Evolutionary conservation across 306 rosid genomes (phyloP).

Genomic region (Casuarina equisetifolia): DNA sequence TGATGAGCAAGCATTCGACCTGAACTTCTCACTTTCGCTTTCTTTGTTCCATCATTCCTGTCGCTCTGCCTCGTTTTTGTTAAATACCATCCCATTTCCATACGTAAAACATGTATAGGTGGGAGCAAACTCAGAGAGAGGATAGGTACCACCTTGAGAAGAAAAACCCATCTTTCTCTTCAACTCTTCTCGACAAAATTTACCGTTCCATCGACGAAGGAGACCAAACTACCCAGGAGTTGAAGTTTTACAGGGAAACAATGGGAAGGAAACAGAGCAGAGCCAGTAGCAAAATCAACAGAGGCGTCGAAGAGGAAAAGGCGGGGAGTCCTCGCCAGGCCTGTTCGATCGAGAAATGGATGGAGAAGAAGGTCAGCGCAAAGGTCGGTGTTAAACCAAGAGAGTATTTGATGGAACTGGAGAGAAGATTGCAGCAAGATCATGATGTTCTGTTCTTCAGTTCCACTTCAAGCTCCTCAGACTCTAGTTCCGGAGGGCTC

Average conservation of each 20-base stretch:
- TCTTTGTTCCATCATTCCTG: conserved; percentile 28
- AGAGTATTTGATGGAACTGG: conserved; percentile 18
- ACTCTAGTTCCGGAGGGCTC: conserved; percentile 75
- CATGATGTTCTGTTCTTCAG: conserved; percentile 63
- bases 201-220: conserved; percentile 82
- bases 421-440: conserved; percentile 30
- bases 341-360: conserved; percentile 56
- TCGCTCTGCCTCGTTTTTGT: conserved; percentile 11
- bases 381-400: conserved; percentile 24
- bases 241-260: conserved; percentile 44
- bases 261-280: conserved; percentile 46
- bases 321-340: conserved; percentile 31
- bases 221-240: conserved; percentile 34
- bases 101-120: conserved; percentile 43
- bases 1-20: conserved; percentile 12
- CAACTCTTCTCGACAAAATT: conserved; percentile 69
- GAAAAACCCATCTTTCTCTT: conserved; percentile 72
- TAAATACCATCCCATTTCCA: not conserved
- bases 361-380: conserved; percentile 39
- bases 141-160: conserved; percentile 17
- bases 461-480: conserved; percentile 75
- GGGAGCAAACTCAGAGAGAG: conserved; percentile 30
- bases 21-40: conserved; percentile 22
- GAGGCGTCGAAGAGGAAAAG: conserved; percentile 22
- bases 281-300: conserved; percentile 21